These are phyloP conservation scores for Solanum arcanum DNA, from an alignment of 257 asterid genomes.

Conservation along the genomic window DNA sequence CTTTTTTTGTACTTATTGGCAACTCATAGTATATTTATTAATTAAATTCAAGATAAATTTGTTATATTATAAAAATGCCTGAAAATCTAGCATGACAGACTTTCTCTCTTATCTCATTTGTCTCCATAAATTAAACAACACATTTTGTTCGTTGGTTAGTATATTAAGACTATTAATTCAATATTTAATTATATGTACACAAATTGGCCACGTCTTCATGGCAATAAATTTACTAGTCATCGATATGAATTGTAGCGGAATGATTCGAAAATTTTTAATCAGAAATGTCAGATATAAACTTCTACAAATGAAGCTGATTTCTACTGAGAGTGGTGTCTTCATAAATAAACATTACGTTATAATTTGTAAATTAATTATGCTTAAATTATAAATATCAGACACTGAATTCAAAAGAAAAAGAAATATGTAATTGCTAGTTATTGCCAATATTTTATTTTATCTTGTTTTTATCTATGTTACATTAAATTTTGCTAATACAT, in stretches of 20 bases:
- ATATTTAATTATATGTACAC: background rate
- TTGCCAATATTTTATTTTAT: background rate
- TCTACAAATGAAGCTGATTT: too few relatives aligned
- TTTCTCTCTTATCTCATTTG: background rate
- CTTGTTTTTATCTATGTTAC: background rate
- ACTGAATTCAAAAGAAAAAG: background rate
- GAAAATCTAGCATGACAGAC: background rate
- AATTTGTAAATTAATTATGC: background rate
- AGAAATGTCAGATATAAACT: too few relatives aligned
- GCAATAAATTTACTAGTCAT: background rate
- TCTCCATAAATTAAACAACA: background rate
- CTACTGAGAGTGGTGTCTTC: background rate
- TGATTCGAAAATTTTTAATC: accelerated
- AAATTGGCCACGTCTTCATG: background rate
- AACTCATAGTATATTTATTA: background rate
- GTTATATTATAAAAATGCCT: background rate
- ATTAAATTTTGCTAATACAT: background rate
- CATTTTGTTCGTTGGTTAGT: background rate
- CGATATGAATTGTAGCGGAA: background rate
- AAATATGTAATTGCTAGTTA: background rate
- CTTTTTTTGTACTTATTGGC: background rate
- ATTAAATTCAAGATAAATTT: background rate
- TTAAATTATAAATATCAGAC: background rate
- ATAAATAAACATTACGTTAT: background rate
- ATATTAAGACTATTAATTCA: background rate